Evolutionary conservation across 2,329 filamentous ascomycete species (phyloP).

Genomic region (Epicoccum sorghinum): DNA sequence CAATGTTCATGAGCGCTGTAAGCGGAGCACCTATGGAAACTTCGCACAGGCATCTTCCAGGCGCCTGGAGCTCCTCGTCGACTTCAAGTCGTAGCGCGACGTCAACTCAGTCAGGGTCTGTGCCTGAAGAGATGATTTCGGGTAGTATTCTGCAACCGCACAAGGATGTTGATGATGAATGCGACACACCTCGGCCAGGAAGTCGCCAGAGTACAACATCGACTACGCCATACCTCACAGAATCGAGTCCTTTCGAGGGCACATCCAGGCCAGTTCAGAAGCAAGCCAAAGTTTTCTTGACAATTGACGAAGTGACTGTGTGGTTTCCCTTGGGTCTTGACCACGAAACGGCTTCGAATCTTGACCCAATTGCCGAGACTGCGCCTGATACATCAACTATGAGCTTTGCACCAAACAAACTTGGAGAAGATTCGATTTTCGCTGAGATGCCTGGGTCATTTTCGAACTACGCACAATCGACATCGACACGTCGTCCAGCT

Average conservation of each 20-base stretch:
- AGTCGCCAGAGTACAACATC: slow-evolving; percentile 35
- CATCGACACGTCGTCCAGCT: slow-evolving; percentile 37
- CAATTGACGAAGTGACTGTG: slow-evolving; percentile 46
- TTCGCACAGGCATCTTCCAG: slow-evolving; percentile 44
- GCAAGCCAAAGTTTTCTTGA: slow-evolving; percentile 42
- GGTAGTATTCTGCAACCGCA: slow-evolving; percentile 39
- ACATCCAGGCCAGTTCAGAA: slow-evolving; percentile 12
- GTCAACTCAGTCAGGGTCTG: slow-evolving; percentile 34
- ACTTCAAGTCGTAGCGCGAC: slow-evolving; percentile 38
- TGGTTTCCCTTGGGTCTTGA: slow-evolving; percentile 45
- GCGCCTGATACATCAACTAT: slow-evolving; percentile 21
- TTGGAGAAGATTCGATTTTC: slow-evolving; percentile 47
- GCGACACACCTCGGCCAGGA: slow-evolving; percentile 47
- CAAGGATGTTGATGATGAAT: slow-evolving; percentile 43
- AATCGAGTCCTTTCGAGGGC: slow-evolving; percentile 4
- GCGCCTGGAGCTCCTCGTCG: slow-evolving; percentile 50
- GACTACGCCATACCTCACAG: slow-evolving; percentile 18
- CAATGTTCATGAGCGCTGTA: slow-evolving; percentile 81
- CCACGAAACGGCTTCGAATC: slow-evolving; percentile 11
- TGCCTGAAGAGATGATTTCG: slow-evolving; percentile 39
- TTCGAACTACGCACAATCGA: slow-evolving; percentile 54
- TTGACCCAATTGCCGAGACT: slow-evolving; percentile 14
- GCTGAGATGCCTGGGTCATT: slow-evolving; percentile 55
- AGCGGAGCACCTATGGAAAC: slow-evolving; percentile 48
- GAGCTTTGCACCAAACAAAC: slow-evolving; percentile 35